Evolutionary conservation across 2,329 filamentous ascomycete genomes (phyloP).

Genomic region (Ceratocystis huliohia): DNA sequence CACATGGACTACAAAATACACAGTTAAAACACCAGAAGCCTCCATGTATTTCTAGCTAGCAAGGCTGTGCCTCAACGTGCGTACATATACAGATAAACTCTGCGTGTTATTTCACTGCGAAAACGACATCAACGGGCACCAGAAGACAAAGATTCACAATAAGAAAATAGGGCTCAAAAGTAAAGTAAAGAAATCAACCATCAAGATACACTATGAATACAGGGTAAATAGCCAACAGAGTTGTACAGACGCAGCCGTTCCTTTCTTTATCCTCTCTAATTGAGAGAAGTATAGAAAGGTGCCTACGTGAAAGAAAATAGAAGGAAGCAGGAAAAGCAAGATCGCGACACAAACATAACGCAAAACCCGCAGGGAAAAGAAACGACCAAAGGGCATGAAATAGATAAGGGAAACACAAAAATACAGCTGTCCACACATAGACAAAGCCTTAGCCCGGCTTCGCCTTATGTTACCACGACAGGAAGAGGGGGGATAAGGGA

Average conservation of each 20-base stretch:
- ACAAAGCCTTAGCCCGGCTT: not conserved
- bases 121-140: not conserved
- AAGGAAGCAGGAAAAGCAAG: slow-evolving; percentile 3
- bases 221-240: slow-evolving; percentile 14
- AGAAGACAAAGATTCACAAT: no score
- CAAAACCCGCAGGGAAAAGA: not conserved
- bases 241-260: slow-evolving; percentile 8
- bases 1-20: not conserved
- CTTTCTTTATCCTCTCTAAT: not conserved
- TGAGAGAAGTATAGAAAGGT: not conserved
- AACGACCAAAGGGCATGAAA: not conserved
- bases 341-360: not conserved
- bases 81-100: not conserved
- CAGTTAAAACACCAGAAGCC: no score
- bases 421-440: slow-evolving; percentile 2
- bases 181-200: slow-evolving; percentile 15
- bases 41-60: not conserved
- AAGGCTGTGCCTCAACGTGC: not conserved
- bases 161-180: not conserved
- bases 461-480: not conserved
- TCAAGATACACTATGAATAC: slow-evolving; percentile 20
- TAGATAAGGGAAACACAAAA: slow-evolving; percentile 4
- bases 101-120: not conserved
- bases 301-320: not conserved
- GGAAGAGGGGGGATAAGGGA: not conserved